Evolutionary conservation across 2,329 filamentous ascomycete species (phyloP).

Genomic region (Teratosphaeria zuluensis): DNA sequence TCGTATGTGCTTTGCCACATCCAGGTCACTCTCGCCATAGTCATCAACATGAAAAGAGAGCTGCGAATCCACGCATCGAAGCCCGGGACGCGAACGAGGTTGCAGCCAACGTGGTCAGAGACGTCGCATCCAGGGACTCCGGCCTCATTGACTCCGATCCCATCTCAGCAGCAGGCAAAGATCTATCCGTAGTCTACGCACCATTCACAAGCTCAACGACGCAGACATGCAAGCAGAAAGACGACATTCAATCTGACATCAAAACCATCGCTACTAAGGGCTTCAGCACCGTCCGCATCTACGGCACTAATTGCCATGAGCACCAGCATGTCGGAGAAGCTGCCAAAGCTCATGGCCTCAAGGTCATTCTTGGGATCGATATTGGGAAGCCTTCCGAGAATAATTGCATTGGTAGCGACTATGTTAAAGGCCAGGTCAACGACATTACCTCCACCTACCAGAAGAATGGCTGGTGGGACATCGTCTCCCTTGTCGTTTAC

Average conservation of each 20-base stretch:
- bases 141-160: neutral
- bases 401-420: constrained; percentile 49
- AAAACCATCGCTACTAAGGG: constrained; percentile 33
- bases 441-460: constrained; percentile 68
- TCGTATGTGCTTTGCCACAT: neutral
- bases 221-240: constrained; percentile 34
- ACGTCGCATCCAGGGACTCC: too few species aligned
- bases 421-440: constrained; percentile 52
- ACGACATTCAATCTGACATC: constrained; percentile 32
- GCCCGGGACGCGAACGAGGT: neutral
- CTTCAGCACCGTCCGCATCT: constrained; percentile 65
- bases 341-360: constrained; percentile 55
- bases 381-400: constrained; percentile 46
- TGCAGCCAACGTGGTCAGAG: too few species aligned
- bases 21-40: neutral
- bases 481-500: constrained; percentile 71
- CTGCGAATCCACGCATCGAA: neutral
- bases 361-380: constrained; percentile 81
- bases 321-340: constrained; percentile 66
- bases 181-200: constrained; percentile 42
- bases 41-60: neutral
- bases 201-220: constrained; percentile 29
- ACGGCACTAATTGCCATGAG: constrained; percentile 83
- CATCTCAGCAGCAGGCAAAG: constrained; percentile 28
- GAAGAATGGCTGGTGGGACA: constrained; percentile 48